These are phyloP conservation scores for Globisporangium barbulae DNA, from an alignment of 352 stramenopile species.

Conservation along the genomic window DNA sequence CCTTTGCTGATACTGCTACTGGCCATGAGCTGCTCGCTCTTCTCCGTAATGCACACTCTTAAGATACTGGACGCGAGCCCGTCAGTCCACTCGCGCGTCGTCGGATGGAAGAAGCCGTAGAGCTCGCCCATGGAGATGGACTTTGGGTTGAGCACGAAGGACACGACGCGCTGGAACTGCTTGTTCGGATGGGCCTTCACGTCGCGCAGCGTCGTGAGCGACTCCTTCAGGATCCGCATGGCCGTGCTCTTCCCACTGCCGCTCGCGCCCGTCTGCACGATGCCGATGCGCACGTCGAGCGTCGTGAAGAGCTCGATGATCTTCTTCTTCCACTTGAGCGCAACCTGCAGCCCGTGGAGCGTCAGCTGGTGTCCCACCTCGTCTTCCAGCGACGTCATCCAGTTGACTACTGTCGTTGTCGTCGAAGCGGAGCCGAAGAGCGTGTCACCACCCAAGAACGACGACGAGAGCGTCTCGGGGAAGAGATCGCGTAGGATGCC, in stretches of 20 bases:
- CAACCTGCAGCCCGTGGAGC: constrained; percentile 50
- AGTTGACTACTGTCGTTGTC: constrained; percentile 21
- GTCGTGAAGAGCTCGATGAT: constrained; percentile 91
- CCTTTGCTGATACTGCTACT: constrained; percentile 17
- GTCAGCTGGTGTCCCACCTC: constrained; percentile 78
- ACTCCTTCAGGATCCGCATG: constrained; percentile 39
- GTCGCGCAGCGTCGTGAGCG: constrained; percentile 50
- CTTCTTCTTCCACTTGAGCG: constrained; percentile 81
- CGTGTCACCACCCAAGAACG: background rate
- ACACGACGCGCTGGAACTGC: constrained; percentile 55
- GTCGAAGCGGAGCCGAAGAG: background rate
- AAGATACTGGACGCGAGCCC: constrained; percentile 74
- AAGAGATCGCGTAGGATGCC: constrained; percentile 90
- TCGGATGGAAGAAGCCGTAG: constrained; percentile 84
- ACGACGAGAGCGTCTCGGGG: constrained; percentile 32
- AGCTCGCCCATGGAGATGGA: constrained; percentile 75
- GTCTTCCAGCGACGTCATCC: constrained; percentile 59
- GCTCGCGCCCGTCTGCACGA: constrained; percentile 73
- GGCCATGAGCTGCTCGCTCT: constrained; percentile 47
- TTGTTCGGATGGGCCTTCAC: constrained; percentile 38
- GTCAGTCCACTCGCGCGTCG: constrained; percentile 82
- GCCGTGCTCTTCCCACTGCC: constrained; percentile 74
- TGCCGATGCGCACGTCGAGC: constrained; percentile 88
- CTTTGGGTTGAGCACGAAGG: constrained; percentile 77
- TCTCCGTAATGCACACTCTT: constrained; percentile 66